These are phyloP conservation scores for Tricholomella constricta DNA, from an alignment of 768 basidiomycete species.

Conservation along the genomic window DNA sequence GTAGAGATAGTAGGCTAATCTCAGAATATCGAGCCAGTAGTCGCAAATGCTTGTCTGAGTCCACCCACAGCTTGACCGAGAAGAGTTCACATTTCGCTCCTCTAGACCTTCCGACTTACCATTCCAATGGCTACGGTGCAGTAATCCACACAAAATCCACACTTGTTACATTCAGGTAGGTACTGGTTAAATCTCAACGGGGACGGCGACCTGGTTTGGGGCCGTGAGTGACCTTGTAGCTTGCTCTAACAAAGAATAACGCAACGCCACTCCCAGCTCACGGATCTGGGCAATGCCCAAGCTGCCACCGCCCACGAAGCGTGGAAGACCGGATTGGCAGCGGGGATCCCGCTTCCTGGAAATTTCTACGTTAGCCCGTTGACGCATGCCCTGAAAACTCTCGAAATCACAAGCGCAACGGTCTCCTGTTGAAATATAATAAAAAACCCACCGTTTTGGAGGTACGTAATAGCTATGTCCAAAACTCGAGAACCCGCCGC, in stretches of 20 bases:
- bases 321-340: slow-evolving; percentile 50
- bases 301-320: slow-evolving; percentile 44
- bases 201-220: slow-evolving; percentile 71
- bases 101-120: too few relatives aligned
- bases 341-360: slow-evolving; percentile 52
- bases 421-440: slow-evolving; percentile 19
- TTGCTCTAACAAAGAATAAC: too few relatives aligned
- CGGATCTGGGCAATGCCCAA: slow-evolving; percentile 56
- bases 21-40: too few relatives aligned
- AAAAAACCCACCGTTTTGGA: slow-evolving; percentile 48
- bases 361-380: slow-evolving; percentile 65
- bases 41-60: too few relatives aligned
- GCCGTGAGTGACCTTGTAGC: slow-evolving; percentile 59
- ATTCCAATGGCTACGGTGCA: too few relatives aligned
- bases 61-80: too few relatives aligned
- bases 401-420: slow-evolving; percentile 53
- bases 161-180: slow-evolving; percentile 30
- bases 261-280: slow-evolving; percentile 49
- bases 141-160: too few relatives aligned
- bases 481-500: not conserved
- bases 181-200: slow-evolving; percentile 65
- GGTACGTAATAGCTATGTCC: too few relatives aligned
- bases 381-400: slow-evolving; percentile 60
- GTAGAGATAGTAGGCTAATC: too few relatives aligned
- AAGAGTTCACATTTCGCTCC: too few relatives aligned